Conservation (phyloP, 225 moss, liverwort and hornwort species). For the Bryum argenteum region DNA sequence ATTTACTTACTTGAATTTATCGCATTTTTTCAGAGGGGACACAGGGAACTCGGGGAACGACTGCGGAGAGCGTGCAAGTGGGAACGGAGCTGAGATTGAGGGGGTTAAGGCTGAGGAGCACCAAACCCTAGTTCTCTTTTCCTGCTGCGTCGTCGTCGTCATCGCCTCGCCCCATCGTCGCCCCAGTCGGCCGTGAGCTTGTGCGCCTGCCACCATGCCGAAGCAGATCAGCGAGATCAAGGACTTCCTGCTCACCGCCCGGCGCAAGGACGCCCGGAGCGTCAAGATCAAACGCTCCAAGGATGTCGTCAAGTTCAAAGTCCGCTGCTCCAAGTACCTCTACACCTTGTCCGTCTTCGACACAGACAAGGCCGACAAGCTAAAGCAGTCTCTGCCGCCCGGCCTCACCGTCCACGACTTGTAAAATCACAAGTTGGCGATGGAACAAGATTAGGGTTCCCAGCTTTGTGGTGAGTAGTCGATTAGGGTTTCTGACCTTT, state of each 20-base stretch:
- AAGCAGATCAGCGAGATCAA: slow-evolving; percentile 98
- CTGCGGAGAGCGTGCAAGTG: not conserved
- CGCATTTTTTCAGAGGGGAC: too few species aligned
- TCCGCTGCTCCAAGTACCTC: slow-evolving; percentile 91
- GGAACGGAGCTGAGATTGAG: not conserved
- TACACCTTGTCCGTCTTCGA: slow-evolving; percentile 96
- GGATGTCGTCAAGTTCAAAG: slow-evolving; percentile 98
- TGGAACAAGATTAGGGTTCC: slow-evolving; percentile 24
- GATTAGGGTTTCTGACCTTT: not conserved
- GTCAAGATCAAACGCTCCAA: slow-evolving; percentile 98
- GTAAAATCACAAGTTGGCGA: slow-evolving; percentile 34
- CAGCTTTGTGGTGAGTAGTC: slow-evolving; percentile 10
- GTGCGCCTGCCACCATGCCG: slow-evolving; percentile 47
- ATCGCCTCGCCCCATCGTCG: slow-evolving; percentile 15
- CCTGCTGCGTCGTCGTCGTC: slow-evolving; percentile 21
- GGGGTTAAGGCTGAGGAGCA: slow-evolving; percentile 22
- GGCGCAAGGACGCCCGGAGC: slow-evolving; percentile 94
- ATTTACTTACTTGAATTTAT: too few species aligned
- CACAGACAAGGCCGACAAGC: slow-evolving; percentile 92
- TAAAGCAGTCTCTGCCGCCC: slow-evolving; percentile 94
- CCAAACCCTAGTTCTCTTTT: slow-evolving; percentile 28
- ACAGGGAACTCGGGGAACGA: slow-evolving; percentile 16
- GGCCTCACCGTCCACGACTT: slow-evolving; percentile 81
- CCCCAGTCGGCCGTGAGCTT: slow-evolving; percentile 17
- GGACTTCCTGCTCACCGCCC: slow-evolving; percentile 91